A percentile compares a stretch with the other conserved stretches of the same genome.
phyloP scores from a whole-genome alignment of 257 asterid genomes.

The Ballota nigra region DNA sequence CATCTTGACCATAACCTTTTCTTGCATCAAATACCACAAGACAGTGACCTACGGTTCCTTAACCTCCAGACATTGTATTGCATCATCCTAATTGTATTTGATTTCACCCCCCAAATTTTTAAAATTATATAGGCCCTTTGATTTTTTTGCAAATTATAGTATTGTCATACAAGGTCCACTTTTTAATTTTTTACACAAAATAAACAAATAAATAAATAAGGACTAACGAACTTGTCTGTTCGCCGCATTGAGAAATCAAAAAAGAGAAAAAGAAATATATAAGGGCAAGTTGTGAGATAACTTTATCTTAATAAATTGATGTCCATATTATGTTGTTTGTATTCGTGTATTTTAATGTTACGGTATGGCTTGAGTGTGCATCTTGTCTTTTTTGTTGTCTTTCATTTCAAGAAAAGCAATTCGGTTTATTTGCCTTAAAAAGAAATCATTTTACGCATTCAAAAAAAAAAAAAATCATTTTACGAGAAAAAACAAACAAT shows the following conservation, averaged over 20 bases:
- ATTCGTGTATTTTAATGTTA: background rate
- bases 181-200: background rate
- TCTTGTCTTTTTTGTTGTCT: background rate
- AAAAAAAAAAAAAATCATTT: no score
- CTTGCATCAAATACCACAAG: constrained; percentile 18
- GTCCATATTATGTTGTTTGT: constrained; percentile 18
- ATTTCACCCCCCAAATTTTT: background rate
- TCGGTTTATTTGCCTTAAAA: background rate
- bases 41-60: constrained; percentile 23
- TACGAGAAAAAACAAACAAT: background rate
- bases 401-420: background rate
- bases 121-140: no score
- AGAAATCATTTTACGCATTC: no score
- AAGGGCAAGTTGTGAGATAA: constrained; percentile 20
- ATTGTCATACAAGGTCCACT: background rate
- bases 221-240: constrained; percentile 13
- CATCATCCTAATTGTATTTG: background rate
- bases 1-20: constrained; percentile 18
- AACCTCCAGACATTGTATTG: constrained; percentile 17
- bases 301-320: constrained; percentile 17
- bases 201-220: background rate
- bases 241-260: constrained; percentile 23
- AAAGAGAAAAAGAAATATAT: background rate
- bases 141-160: background rate
- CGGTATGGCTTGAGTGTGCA: background rate